Evolutionary conservation across 2,329 filamentous ascomycete genomes (phyloP).

Genomic region (Pestalotiopsis sp.): DNA sequence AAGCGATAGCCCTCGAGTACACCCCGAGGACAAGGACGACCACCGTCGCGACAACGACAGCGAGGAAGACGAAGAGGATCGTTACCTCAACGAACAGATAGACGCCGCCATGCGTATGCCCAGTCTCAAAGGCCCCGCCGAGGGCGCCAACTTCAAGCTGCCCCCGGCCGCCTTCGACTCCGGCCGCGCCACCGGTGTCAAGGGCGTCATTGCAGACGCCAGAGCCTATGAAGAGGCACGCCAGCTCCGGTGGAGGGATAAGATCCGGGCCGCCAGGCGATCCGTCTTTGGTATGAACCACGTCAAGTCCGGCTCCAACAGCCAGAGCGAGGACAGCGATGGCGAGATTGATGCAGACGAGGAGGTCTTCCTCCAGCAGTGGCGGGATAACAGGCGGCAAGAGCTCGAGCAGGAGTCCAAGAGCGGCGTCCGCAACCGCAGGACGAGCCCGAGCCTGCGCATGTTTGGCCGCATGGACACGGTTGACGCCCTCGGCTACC

Average conservation of each 20-base stretch:
- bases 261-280: conserved; percentile 52
- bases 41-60: conserved; percentile 43
- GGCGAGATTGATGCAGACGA: conserved; percentile 64
- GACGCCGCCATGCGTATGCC: conserved; percentile 69
- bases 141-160: conserved; percentile 56
- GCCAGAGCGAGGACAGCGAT: conserved; percentile 43
- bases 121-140: conserved; percentile 44
- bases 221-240: conserved; percentile 73
- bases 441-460: conserved; percentile 75
- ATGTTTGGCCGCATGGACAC: conserved; percentile 78
- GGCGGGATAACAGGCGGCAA: conserved; percentile 78
- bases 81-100: conserved; percentile 55
- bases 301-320: conserved; percentile 24
- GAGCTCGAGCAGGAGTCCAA: conserved; percentile 71
- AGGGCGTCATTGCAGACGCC: conserved; percentile 85
- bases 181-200: conserved; percentile 76
- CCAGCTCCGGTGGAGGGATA: conserved; percentile 55
- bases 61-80: conserved; percentile 58
- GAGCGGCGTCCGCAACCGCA: conserved; percentile 59
- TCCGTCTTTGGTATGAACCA: conserved; percentile 55
- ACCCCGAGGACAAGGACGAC: conserved; percentile 62
- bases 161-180: conserved; percentile 65
- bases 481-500: conserved; percentile 87
- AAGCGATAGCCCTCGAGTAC: conserved; percentile 40
- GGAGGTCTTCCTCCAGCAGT: conserved; percentile 79